Conservation (phyloP, 2,329 filamentous ascomycete species). For the Trichophyton mentagrophytes region DNA sequence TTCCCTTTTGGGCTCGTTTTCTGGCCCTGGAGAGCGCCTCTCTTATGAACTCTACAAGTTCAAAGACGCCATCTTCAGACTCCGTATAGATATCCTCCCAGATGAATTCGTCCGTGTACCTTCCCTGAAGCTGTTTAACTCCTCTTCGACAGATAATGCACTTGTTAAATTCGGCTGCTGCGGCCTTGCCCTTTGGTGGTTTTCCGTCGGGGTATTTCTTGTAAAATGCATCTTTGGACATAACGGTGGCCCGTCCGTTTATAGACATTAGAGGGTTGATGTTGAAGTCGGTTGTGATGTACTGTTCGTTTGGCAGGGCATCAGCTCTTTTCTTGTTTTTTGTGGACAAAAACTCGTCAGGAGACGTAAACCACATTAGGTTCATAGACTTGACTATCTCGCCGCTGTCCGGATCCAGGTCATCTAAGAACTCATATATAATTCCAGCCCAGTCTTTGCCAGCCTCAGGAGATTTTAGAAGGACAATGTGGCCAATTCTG, state of each 20-base stretch:
- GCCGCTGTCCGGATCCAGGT: conserved; percentile 50
- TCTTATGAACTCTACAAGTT: conserved; percentile 55
- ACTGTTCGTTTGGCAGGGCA: conserved; percentile 75
- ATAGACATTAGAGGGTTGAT: conserved; percentile 77
- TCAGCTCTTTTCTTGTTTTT: conserved; percentile 71
- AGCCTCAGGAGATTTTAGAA: conserved; percentile 75
- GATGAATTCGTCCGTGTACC: conserved; percentile 79
- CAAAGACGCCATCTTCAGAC: conserved; percentile 50
- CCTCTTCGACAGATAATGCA: conserved; percentile 81
- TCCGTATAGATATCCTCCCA: conserved; percentile 78
- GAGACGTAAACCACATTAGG: conserved; percentile 87
- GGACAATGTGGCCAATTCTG: conserved; percentile 65
- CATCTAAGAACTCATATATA: conserved; percentile 67
- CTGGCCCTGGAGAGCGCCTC: conserved; percentile 52
- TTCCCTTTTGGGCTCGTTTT: conserved; percentile 33
- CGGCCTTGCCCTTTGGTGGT: conserved; percentile 48
- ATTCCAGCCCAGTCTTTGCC: conserved; percentile 89
- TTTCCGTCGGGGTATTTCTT: conserved; percentile 60
- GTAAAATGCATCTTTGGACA: conserved; percentile 59
- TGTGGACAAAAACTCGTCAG: conserved; percentile 76
- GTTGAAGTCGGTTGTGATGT: conserved; percentile 79
- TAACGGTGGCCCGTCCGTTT: conserved; percentile 71
- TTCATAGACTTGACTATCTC: conserved; percentile 54
- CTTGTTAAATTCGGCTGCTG: conserved; percentile 64
- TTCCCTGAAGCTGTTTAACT: conserved; percentile 76